These are phyloP conservation scores for Kondoa subrosea DNA, from an alignment of 768 basidiomycete genomes.

Conservation along the genomic window DNA sequence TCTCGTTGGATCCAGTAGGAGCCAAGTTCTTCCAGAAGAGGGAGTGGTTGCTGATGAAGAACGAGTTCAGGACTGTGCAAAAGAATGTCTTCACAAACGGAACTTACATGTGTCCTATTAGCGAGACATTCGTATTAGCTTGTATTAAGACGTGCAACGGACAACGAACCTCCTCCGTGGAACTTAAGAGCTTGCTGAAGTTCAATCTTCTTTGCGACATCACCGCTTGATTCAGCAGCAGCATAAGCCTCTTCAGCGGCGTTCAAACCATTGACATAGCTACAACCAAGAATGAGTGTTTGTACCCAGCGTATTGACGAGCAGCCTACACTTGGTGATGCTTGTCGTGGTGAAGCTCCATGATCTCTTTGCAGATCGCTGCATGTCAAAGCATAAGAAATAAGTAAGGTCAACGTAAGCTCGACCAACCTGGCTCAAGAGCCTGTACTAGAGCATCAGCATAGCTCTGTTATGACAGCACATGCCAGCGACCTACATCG, in stretches of 20 bases:
- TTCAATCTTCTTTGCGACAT: constrained; percentile 57
- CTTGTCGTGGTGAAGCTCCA: constrained; percentile 82
- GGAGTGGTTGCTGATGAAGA: constrained; percentile 90
- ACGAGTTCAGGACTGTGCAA: too few relatives aligned
- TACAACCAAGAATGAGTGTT: constrained; percentile 27
- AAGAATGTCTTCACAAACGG: too few relatives aligned
- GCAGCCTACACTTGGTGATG: constrained; percentile 39
- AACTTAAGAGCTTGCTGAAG: constrained; percentile 74
- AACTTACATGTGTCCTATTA: too few relatives aligned
- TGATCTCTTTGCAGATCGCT: constrained; percentile 75
- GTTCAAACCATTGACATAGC: constrained; percentile 86
- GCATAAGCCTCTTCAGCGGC: constrained; percentile 72
- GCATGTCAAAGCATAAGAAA: too few relatives aligned
- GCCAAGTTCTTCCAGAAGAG: constrained; percentile 97
- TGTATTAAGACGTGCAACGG: background rate
- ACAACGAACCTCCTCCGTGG: constrained; percentile 1
- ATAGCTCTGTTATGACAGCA: too few relatives aligned
- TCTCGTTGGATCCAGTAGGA: constrained; percentile 48
- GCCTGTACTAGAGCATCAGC: background rate
- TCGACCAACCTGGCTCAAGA: background rate
- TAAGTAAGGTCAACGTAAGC: too few relatives aligned
- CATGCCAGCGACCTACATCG: background rate
- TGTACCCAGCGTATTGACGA: background rate
- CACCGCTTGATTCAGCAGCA: constrained; percentile 37
- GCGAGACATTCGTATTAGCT: too few relatives aligned